phyloP scores from a whole-genome alignment of 2,329 filamentous ascomycete genomes.

The Neonectria magnoliae region DNA sequence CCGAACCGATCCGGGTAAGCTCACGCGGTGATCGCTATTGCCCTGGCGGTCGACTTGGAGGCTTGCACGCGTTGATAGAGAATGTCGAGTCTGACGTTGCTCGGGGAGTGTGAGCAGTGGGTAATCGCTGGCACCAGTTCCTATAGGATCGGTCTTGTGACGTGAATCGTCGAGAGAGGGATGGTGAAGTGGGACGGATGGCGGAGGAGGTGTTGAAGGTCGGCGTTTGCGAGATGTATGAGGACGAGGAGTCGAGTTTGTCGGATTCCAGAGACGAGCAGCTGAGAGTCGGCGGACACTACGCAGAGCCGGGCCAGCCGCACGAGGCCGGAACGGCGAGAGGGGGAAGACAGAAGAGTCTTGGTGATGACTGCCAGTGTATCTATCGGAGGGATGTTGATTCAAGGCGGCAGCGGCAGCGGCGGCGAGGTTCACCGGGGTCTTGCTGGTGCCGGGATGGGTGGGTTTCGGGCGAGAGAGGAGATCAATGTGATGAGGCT shows the following conservation, averaged over 20 bases:
- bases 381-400: constrained; percentile 18
- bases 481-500: constrained; percentile 42
- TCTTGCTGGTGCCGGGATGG: constrained; percentile 40
- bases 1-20: constrained; percentile 63
- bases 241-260: constrained; percentile 65
- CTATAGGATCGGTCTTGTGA: constrained; percentile 49
- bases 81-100: constrained; percentile 58
- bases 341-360: constrained; percentile 24
- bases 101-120: constrained; percentile 63
- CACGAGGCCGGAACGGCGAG: constrained; percentile 57
- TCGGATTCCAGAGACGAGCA: constrained; percentile 68
- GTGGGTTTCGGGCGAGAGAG: constrained; percentile 45
- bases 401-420: constrained; percentile 38
- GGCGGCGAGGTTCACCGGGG: constrained; percentile 28
- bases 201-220: constrained; percentile 64
- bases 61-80: constrained; percentile 57
- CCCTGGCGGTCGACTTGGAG: constrained; percentile 60
- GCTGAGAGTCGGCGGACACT: constrained; percentile 55
- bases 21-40: constrained; percentile 60
- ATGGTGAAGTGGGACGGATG: constrained; percentile 60
- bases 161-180: constrained; percentile 53
- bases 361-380: constrained; percentile 30
- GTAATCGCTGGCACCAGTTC: constrained; percentile 56
- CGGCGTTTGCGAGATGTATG: constrained; percentile 54
- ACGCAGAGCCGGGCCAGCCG: constrained; percentile 40